Conservation (phyloP, 225 moss, liverwort and hornwort species). For the Sphagnum tenellum region DNA sequence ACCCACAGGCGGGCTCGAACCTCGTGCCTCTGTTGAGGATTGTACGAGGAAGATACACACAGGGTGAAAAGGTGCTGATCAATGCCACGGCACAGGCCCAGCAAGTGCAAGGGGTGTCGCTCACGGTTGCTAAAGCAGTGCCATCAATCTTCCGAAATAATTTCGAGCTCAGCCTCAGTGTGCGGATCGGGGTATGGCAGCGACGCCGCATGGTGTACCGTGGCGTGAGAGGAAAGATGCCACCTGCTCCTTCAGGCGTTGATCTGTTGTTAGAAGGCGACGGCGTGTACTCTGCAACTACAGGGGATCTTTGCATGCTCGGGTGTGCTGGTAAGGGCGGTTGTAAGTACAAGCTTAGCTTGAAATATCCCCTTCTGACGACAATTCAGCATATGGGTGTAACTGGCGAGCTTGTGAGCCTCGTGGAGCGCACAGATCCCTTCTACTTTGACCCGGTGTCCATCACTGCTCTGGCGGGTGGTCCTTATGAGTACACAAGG, state of each 20-base stretch:
- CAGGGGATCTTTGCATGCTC: slow-evolving; percentile 30
- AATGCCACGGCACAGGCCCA: background rate
- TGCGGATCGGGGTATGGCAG: slow-evolving; percentile 40
- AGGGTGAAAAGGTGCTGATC: slow-evolving; percentile 23
- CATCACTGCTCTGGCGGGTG: slow-evolving; percentile 21
- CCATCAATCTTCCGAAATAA: slow-evolving; percentile 21
- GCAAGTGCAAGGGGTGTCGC: slow-evolving; percentile 20
- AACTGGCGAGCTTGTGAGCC: slow-evolving; percentile 16
- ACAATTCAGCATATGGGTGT: slow-evolving; percentile 23
- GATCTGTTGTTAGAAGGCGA: slow-evolving; percentile 25
- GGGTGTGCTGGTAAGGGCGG: slow-evolving; percentile 24
- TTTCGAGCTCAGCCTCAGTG: slow-evolving; percentile 9
- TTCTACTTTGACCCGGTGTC: slow-evolving; percentile 33
- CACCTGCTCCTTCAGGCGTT: slow-evolving; percentile 6
- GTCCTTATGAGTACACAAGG: slow-evolving; percentile 36
- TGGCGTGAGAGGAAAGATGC: slow-evolving; percentile 14
- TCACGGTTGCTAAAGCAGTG: slow-evolving; percentile 10
- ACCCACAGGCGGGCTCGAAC: background rate
- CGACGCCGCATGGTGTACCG: slow-evolving; percentile 6
- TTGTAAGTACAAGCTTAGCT: slow-evolving; percentile 34
- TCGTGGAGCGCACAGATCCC: slow-evolving; percentile 1
- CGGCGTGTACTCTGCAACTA: slow-evolving; percentile 16
- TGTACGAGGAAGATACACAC: slow-evolving; percentile 23
- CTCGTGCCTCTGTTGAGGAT: slow-evolving; percentile 24
- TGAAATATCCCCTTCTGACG: slow-evolving; percentile 31